Conservation (phyloP, 345 rosid species). For the Pistacia vera region DNA sequence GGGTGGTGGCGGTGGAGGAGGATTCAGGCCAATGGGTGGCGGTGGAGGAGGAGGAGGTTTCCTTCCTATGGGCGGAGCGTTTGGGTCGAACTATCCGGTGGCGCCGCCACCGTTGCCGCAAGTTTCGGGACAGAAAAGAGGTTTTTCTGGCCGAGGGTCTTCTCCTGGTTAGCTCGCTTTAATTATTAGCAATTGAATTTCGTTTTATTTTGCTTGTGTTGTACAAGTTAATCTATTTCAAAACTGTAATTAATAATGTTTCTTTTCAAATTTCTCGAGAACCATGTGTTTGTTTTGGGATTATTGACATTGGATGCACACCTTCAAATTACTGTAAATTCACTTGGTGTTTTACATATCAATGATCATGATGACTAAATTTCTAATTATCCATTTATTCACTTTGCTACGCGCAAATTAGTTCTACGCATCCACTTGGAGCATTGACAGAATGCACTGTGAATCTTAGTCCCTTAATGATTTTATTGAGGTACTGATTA, state of each 20-base stretch:
- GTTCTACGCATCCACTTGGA: background rate
- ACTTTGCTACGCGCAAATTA: background rate
- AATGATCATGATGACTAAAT: background rate
- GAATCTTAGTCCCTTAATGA: background rate
- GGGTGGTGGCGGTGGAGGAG: slow-evolving; percentile 33
- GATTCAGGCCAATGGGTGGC: slow-evolving; percentile 36
- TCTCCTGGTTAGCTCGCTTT: slow-evolving; percentile 42
- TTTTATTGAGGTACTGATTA: background rate
- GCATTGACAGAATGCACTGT: background rate
- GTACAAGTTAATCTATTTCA: background rate
- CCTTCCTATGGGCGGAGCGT: slow-evolving; percentile 41
- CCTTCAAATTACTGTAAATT: background rate
- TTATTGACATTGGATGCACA: background rate
- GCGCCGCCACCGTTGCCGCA: slow-evolving; percentile 32
- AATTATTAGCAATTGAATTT: background rate
- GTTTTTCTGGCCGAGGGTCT: slow-evolving; percentile 45
- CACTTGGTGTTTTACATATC: background rate
- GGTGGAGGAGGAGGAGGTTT: slow-evolving; percentile 35
- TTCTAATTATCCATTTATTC: background rate
- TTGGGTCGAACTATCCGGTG: slow-evolving; percentile 34
- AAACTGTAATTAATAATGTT: background rate
- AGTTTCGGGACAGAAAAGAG: slow-evolving; percentile 69
- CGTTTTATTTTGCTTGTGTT: background rate
- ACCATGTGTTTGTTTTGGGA: background rate
- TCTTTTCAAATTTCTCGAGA: too few relatives aligned